Base-by-base conservation (phyloP, 768 basidiomycete genomes). In the Psilocybe subaeruginosa region DNA sequence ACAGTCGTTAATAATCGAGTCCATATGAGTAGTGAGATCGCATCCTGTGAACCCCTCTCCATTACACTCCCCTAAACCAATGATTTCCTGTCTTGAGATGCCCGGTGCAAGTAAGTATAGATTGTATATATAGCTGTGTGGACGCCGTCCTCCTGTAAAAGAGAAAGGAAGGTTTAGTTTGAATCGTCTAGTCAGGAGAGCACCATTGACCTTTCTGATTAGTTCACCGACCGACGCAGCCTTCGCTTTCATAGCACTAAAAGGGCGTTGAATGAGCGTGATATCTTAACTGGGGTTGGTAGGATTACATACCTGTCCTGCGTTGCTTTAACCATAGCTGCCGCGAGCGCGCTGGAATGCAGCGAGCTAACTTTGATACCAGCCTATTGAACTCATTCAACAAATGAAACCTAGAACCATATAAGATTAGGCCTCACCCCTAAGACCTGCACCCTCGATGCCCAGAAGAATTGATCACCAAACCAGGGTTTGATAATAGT, bases 401-500 rank as follows among this genome's bases (percentile, higher is more conserved):
- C 33, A 41, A 39, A n/a, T 19, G 29, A 61, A 54, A 12, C 9
- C n/a, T 45, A 35, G 46, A 48, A 6, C 8, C 51, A 61, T 48
- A 45, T 51, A 56, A 58, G 39, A 52, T n/a, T 7, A 17, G 41
- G 8, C 70, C 82, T 51, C 60, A 85, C 87, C 50, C 84, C 87
- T 19, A 90, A 79, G 61, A 81, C 81, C 63, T 87, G 84, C 16
- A 89, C 85, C n/a, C 86, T 73, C 4, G 79, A 77, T 2, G 85
- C 86, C 87, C 87, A 87, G 71, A 87, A 87, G 67, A 77, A 86
- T 64, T 88, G 86, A 65, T 87, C 86, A 14, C 87, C 88, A 66
- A 89, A 90, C 84, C 85, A 90, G 1, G 88, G 87, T 64, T 85
- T 85, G 68, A 90, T 89, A 60, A 89, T 64, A 1, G 88, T 90